Evolutionary conservation across 2,329 filamentous ascomycete species (phyloP), one percentile per base, ranked within the genome.

Genomic region (Hypoxylon sp.): DNA sequence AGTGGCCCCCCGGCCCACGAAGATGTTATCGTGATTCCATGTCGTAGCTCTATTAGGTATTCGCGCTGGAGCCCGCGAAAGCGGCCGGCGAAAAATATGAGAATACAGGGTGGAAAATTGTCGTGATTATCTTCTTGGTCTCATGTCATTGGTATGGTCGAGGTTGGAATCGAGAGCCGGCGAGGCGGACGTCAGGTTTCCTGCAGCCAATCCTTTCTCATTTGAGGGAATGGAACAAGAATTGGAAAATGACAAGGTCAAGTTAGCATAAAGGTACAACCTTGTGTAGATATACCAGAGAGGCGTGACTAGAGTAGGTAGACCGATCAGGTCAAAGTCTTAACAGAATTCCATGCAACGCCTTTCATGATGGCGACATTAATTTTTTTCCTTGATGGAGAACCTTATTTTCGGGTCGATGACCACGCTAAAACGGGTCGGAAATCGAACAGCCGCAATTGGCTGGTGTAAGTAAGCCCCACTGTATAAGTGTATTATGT

Each of bases 31-130:
- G 79, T 60, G 78, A 48, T 71, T 74, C 73, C 84, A 86, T 84
- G 55, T 62, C 62, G 75, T 66, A 48, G 69, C 69, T 75, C 62
- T 78, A 67, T 75, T 74, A 60, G 78, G 74, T 81, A 82, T 81
- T 76, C 80, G 79, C 77, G 81, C 80, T 76, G 79, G 77, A 73
- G 80, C 77, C 80, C 83, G 82, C 78, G 79, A 77, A 72, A 80
- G 78, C 72, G 79, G 79, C 71, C 71, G 75, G 63, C 68, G 70
- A 56, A 65, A 48, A 55, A 70, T 66, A 43, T 75, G 68, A 58
- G 76, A 75, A 79, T 75, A 78, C 77, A 79, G 77, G 70, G 61
- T 79, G 77, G 71, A 72, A 60, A 57, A 5, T 65, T 57, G 59
- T 55, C 17, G 62, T 11, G 62, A 43, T 61, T 68, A 71, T 61